Evolutionary conservation across 345 rosid species (phyloP).

Genomic region (Eutrema yunnanense): DNA sequence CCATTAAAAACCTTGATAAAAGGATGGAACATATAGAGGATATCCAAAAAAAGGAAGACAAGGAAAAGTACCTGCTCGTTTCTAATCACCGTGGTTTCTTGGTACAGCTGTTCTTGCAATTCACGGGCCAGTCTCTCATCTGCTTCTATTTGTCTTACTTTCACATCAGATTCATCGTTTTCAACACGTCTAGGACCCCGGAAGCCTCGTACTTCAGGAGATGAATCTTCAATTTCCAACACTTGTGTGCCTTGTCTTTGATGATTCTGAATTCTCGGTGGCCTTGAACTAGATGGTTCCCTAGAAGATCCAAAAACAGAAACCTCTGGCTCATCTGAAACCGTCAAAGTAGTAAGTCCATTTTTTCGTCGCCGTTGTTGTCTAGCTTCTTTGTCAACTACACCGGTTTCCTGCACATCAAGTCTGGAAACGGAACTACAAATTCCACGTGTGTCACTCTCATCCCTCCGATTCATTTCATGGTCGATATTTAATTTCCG

Average conservation of each 20-base stretch:
- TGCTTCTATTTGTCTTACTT: conserved; percentile 79
- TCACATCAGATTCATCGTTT: conserved; percentile 43
- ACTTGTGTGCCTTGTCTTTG: conserved; percentile 30
- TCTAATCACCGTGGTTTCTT: conserved; percentile 39
- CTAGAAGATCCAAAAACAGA: conserved; percentile 47
- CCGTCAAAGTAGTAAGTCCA: conserved; percentile 34
- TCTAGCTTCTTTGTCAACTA: conserved; percentile 23
- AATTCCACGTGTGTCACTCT: conserved; percentile 12
- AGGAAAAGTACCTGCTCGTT: conserved; percentile 38
- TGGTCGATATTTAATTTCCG: conserved; percentile 21
- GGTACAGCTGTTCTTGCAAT: conserved; percentile 84
- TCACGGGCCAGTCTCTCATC: conserved; percentile 86
- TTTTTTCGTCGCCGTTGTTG: conserved; percentile 40
- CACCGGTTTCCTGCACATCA: conserved; percentile 18
- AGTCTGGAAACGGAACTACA: conserved; percentile 23
- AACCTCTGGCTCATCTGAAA: conserved; percentile 40
- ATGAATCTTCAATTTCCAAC: conserved; percentile 42
- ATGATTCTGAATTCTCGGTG: conserved; percentile 34
- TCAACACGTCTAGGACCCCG: conserved; percentile 21
- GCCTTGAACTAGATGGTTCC: conserved; percentile 57
- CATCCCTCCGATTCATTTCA: conserved; percentile 24
- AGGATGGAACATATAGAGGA: not conserved
- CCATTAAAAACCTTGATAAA: conserved; percentile 1
- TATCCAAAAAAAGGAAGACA: conserved; percentile 5
- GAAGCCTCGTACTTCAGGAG: conserved; percentile 34